Evolutionary conservation across 805 yeast species (phyloP).

Genomic region (Candida loeiensis): DNA sequence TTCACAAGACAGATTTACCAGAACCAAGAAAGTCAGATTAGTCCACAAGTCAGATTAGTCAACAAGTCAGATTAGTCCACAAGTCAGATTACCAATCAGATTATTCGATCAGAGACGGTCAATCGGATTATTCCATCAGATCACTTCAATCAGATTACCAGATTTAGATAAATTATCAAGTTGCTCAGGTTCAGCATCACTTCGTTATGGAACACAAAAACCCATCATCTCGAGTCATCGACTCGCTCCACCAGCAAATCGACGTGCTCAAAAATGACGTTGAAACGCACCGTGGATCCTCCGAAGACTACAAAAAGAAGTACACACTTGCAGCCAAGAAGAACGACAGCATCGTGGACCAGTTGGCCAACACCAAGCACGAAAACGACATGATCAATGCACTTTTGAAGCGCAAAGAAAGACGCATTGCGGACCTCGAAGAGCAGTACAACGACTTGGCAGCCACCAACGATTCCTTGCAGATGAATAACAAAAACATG

Average conservation of each 20-base stretch:
- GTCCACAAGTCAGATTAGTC: too few species aligned
- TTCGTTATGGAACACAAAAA: constrained; percentile 10
- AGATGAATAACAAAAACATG: constrained; percentile 47
- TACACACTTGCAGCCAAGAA: constrained; percentile 44
- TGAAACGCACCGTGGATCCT: constrained; percentile 35
- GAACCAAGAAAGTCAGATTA: too few species aligned
- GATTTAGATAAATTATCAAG: too few species aligned
- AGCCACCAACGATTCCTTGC: constrained; percentile 45
- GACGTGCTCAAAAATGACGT: constrained; percentile 45
- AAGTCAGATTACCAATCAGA: too few species aligned
- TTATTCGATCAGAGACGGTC: too few species aligned
- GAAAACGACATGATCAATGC: constrained; percentile 74
- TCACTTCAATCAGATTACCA: too few species aligned
- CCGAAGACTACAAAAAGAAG: constrained; percentile 51
- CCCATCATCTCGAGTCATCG: constrained; percentile 43
- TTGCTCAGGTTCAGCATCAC: background rate
- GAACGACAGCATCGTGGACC: constrained; percentile 56
- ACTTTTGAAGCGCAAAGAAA: constrained; percentile 63
- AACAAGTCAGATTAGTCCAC: too few species aligned
- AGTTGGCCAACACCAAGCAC: constrained; percentile 66
- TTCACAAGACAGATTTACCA: too few species aligned
- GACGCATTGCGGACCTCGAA: constrained; percentile 66
- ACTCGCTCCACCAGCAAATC: constrained; percentile 47
- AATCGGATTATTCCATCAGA: too few species aligned
- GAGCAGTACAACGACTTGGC: constrained; percentile 47